These are phyloP conservation scores for Pezicula rhizophila DNA, from an alignment of 2,329 filamentous ascomycete genomes.

Conservation along the genomic window DNA sequence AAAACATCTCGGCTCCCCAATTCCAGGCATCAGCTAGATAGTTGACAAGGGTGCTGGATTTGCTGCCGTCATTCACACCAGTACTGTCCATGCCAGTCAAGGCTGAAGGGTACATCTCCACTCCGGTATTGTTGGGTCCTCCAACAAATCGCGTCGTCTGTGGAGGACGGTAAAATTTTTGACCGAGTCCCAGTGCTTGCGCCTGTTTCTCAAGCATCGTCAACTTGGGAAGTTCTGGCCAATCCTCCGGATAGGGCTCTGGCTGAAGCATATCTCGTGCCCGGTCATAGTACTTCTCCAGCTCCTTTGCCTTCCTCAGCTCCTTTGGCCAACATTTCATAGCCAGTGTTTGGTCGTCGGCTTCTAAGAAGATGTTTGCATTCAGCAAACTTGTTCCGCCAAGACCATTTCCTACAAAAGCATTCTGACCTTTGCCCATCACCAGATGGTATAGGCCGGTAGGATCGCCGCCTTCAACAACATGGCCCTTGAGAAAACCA, in stretches of 20 bases:
- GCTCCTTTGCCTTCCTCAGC: constrained; percentile 36
- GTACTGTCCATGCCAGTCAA: constrained; percentile 58
- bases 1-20: constrained; percentile 67
- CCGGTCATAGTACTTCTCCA: constrained; percentile 51
- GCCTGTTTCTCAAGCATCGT: constrained; percentile 53
- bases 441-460: constrained; percentile 60
- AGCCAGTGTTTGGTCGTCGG: constrained; percentile 46
- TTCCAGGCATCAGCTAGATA: constrained; percentile 67
- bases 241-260: constrained; percentile 48
- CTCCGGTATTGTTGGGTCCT: constrained; percentile 56
- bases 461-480: constrained; percentile 43
- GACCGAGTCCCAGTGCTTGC: constrained; percentile 39
- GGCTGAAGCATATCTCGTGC: constrained; percentile 54
- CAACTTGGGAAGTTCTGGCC: constrained; percentile 52
- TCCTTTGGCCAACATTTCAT: constrained; percentile 54
- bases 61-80: constrained; percentile 62
- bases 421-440: constrained; percentile 58
- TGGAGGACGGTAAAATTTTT: constrained; percentile 49
- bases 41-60: constrained; percentile 59
- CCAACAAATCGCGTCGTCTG: constrained; percentile 59
- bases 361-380: constrained; percentile 59
- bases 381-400: constrained; percentile 63
- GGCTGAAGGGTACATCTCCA: constrained; percentile 54
- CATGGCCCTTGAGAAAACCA: constrained; percentile 33
- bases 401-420: constrained; percentile 40